A percentile compares a stretch with the other conserved stretches of the same genome.
These are phyloP conservation scores for Gnetum montanum DNA, from an alignment of 75 land plant species.

Conservation along the genomic window DNA sequence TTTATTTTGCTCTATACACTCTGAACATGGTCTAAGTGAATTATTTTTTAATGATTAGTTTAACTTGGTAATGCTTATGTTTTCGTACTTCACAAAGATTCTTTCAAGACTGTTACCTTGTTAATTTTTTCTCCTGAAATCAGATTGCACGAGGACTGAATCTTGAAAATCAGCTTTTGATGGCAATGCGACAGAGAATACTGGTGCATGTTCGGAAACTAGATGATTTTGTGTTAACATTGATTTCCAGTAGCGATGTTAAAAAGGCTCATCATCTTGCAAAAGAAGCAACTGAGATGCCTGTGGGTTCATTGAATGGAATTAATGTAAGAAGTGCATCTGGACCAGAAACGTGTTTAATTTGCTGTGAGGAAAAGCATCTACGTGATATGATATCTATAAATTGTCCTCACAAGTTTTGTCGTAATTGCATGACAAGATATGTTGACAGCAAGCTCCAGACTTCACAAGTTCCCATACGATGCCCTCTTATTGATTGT, in stretches of 20 bases:
- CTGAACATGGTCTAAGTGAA: too few relatives aligned
- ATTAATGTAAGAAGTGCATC: constrained; percentile 13
- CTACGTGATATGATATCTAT: constrained; percentile 32
- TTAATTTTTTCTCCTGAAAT: too few relatives aligned
- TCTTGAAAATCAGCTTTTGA: constrained; percentile 39
- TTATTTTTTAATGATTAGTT: too few relatives aligned
- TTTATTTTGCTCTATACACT: too few relatives aligned
- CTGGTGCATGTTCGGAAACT: constrained; percentile 34
- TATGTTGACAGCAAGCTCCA: constrained; percentile 58
- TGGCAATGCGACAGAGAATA: constrained; percentile 36
- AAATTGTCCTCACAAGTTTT: constrained; percentile 67
- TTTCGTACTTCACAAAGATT: too few relatives aligned
- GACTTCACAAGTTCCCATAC: constrained; percentile 53
- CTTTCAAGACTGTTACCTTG: too few relatives aligned
- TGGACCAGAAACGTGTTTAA: constrained; percentile 32
- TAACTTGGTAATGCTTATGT: too few relatives aligned
- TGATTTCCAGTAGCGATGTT: constrained; percentile 28
- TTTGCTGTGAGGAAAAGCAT: constrained; percentile 62
- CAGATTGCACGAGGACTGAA: constrained; percentile 33
- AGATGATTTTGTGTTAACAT: constrained; percentile 33
- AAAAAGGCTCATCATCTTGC: constrained; percentile 33
- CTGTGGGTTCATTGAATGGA: constrained; percentile 10
- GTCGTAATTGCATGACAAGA: constrained; percentile 46
- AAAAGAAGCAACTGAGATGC: constrained; percentile 41
- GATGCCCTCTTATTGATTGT: constrained; percentile 73